Evolutionary conservation across 2,329 filamentous ascomycete species (phyloP), one percentile per base, ranked within the genome.

Genomic region (Aureobasidium melanogenum): DNA sequence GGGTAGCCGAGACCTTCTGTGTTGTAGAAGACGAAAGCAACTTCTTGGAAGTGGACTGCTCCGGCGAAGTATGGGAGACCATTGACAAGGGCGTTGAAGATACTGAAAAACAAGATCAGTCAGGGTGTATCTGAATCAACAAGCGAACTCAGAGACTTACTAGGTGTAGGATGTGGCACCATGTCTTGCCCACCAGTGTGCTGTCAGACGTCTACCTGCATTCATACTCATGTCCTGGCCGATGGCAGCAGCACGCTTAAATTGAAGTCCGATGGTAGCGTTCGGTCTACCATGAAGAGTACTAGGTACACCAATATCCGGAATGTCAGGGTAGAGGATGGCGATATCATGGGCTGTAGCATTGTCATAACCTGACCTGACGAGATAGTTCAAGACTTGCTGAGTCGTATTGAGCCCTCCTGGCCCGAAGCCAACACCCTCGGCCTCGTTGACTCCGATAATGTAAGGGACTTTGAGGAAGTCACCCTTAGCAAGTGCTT

Each of bases 21-120:
- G 64, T 85, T 84, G 64, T 81, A 68, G 55, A 84, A 80, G 7
- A 84, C 80, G 63, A 82, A 82, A 0, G 76, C 73, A 0, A 83
- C 78, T 67, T 83, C 80, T 61, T 79, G 70, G 68, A 77, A 78
- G 65, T 79, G 77, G 38, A 69, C 69, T 5, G 68, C 67, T 17
- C 74, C 74, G 4, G 62, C 55, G 7, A 55, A 39, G 47, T 47
- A 34, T 0, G 67, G 59, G 3, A 71, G 9, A 2, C 73, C 73
- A 34, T 72, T 71, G 9, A 72, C 67, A 9, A 64, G 64, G 2
- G 78, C 76, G 61, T 80, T 73, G 64, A 80, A 80, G 39, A 76
- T 72, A 70, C 55, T 58, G 34, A 17, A 39, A 5, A 28, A 1
- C 8, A 34, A 48, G 14, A 17, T 57, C 17, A 48, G 43, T 46